Percentiles rank a stretch among this genome's conserved stretches.
phyloP scores from a whole-genome alignment of 2,329 filamentous ascomycete species.

The Microdochium bolleyi region DNA sequence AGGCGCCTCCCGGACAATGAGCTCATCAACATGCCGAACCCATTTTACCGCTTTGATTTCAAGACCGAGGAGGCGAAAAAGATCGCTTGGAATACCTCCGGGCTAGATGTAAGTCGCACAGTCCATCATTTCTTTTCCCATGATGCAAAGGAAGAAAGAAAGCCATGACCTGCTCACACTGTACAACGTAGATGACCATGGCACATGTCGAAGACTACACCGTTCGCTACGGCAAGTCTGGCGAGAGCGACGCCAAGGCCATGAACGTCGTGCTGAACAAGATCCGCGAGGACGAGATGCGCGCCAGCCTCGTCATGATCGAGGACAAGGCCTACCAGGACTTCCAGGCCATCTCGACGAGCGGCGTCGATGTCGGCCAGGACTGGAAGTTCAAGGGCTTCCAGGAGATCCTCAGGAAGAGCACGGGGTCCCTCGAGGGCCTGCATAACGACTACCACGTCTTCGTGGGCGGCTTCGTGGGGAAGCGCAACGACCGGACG shows the following conservation, averaged over 20 bases:
- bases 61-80: background rate
- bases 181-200: background rate
- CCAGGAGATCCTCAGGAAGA: background rate
- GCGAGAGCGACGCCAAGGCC: background rate
- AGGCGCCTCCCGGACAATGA: background rate
- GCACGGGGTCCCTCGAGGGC: background rate
- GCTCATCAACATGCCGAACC: background rate
- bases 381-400: background rate
- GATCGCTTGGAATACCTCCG: background rate
- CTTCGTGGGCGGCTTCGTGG: background rate
- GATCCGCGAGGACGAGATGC: background rate
- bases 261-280: background rate
- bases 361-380: background rate
- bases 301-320: background rate
- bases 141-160: background rate
- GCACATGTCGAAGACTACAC: background rate
- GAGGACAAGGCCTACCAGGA: background rate
- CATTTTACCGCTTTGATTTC: background rate
- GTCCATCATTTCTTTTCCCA: background rate
- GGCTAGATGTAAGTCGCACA: background rate
- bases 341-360: background rate
- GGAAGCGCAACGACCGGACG: background rate
- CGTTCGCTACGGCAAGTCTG: background rate
- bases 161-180: background rate
- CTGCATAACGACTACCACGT: background rate